A percentile compares a stretch with the other conserved stretches of the same genome.
These are phyloP conservation scores for Eutrema salsugineum DNA, from an alignment of 441 rosid genomes.

Conservation along the genomic window DNA sequence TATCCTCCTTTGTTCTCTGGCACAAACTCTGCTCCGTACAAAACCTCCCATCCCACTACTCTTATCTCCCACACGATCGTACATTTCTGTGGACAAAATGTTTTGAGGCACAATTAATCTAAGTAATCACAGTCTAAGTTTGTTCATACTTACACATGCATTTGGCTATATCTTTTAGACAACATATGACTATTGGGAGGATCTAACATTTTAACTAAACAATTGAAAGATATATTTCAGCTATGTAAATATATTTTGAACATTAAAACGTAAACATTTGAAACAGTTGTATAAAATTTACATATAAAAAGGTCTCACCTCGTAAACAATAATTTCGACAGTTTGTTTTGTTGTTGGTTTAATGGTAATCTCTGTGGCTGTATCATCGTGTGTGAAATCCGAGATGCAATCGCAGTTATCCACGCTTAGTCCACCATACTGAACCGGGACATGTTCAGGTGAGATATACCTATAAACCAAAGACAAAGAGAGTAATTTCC, in stretches of 20 bases:
- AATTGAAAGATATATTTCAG: too few species aligned
- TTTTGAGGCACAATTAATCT: not conserved
- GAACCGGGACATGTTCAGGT: conserved; percentile 75
- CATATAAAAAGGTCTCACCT: conserved; percentile 30
- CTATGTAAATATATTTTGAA: too few species aligned
- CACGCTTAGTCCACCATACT: conserved; percentile 73
- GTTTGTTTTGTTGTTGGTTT: conserved; percentile 60
- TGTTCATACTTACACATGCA: not conserved
- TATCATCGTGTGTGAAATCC: conserved; percentile 53
- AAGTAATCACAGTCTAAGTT: not conserved
- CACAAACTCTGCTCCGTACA: conserved; percentile 54
- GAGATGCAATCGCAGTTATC: conserved; percentile 60
- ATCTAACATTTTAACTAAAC: too few species aligned
- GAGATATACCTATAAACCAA: conserved; percentile 46
- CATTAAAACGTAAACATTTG: too few species aligned
- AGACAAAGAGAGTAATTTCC: not conserved
- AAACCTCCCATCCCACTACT: conserved; percentile 58
- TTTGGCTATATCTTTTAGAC: too few species aligned
- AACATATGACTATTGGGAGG: too few species aligned
- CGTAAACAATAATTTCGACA: conserved; percentile 46
- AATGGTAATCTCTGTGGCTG: conserved; percentile 50
- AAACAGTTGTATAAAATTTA: not conserved
- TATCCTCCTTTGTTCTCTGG: conserved; percentile 49
- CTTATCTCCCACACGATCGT: conserved; percentile 51
- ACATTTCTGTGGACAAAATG: conserved; percentile 33